Evolutionary conservation across 805 yeast genomes (phyloP).

Genomic region (Maudiozyma pseudohumilis): DNA sequence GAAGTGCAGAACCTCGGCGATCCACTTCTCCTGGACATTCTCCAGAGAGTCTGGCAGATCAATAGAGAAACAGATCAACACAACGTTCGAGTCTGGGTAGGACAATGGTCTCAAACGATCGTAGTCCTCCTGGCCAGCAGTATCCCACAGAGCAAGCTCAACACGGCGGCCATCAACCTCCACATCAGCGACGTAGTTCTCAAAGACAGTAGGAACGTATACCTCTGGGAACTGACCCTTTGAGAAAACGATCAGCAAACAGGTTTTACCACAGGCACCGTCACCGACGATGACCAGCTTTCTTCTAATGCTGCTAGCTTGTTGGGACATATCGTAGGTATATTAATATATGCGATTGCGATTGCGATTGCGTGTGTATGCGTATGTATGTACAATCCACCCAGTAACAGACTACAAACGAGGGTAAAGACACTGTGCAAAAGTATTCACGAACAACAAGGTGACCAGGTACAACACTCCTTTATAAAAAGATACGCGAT

Average conservation of each 20-base stretch:
- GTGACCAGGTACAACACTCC: too few relatives aligned
- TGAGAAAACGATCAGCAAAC: conserved; percentile 75
- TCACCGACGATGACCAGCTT: conserved; percentile 93
- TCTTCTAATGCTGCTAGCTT: conserved; percentile 37
- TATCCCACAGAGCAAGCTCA: conserved; percentile 94
- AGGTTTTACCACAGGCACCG: conserved; percentile 96
- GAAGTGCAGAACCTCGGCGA: conserved; percentile 84
- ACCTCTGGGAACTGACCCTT: conserved; percentile 91
- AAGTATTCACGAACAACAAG: too few relatives aligned
- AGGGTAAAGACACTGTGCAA: neutral
- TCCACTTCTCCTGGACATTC: conserved; percentile 94
- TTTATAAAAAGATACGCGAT: too few relatives aligned
- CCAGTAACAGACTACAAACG: neutral
- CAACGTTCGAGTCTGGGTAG: conserved; percentile 88
- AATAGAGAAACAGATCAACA: conserved; percentile 81
- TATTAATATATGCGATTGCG: conserved; percentile 11
- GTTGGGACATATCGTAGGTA: conserved; percentile 21
- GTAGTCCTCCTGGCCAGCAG: conserved; percentile 97
- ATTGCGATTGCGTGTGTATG: conserved; percentile 2
- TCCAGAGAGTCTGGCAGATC: conserved; percentile 88
- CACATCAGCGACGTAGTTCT: conserved; percentile 95
- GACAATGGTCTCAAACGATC: conserved; percentile 86
- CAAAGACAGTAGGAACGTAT: conserved; percentile 93
- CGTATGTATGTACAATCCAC: neutral
- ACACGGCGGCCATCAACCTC: conserved; percentile 86